A percentile compares a stretch with the other conserved stretches of the same genome.
Evolutionary conservation across 164 flowering plant genomes (phyloP).

Genomic region (Euptelea pleiosperma): DNA sequence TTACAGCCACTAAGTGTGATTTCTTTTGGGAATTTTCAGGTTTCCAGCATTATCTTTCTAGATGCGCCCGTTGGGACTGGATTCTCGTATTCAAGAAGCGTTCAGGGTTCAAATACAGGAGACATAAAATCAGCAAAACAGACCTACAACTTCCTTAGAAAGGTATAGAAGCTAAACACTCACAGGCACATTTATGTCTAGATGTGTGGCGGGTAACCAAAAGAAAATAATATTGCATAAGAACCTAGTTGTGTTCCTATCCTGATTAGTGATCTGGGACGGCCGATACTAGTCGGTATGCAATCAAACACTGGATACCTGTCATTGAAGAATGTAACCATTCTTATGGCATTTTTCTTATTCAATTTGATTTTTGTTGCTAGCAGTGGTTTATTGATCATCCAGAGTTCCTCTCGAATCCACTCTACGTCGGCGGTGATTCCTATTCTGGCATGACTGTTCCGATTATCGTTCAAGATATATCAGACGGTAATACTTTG

Average conservation of each 20-base stretch:
- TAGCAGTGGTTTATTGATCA: constrained; percentile 27
- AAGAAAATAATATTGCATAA: background rate
- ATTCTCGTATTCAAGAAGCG: constrained; percentile 32
- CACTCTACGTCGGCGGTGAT: constrained; percentile 25
- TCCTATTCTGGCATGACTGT: constrained; percentile 25
- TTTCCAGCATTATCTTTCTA: constrained; percentile 36
- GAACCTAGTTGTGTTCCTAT: background rate
- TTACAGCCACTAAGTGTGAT: too few relatives aligned
- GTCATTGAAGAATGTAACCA: too few relatives aligned
- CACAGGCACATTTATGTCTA: too few relatives aligned
- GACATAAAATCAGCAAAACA: constrained; percentile 8
- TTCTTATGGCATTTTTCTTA: too few relatives aligned
- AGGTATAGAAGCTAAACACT: too few relatives aligned
- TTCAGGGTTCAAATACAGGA: constrained; percentile 6
- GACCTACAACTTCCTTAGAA: constrained; percentile 8
- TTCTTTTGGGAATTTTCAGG: constrained; percentile 25
- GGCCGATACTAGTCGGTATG: too few relatives aligned
- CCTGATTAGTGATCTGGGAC: too few relatives aligned
- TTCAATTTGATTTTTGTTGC: too few relatives aligned
- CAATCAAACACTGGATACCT: too few relatives aligned
- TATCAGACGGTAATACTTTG: constrained; percentile 20
- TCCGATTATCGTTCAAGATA: constrained; percentile 19
- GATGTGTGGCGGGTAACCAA: too few relatives aligned
- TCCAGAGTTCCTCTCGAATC: constrained; percentile 23
- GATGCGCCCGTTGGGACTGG: too few relatives aligned